Conservation (phyloP, 441 rosid genomes). For the Erodium trifolium region DNA sequence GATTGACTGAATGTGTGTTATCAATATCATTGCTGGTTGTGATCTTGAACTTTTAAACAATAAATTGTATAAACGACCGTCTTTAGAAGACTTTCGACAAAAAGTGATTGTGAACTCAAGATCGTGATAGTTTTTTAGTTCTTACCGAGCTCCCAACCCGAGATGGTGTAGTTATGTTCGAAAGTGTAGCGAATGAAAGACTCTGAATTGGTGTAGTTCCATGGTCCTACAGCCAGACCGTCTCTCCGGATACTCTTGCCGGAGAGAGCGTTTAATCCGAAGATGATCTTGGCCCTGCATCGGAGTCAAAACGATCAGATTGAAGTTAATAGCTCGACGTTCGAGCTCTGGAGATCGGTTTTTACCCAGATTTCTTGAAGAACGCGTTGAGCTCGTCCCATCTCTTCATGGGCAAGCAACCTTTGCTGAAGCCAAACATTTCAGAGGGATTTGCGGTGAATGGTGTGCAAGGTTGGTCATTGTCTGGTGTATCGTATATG, state of each 20-base stretch:
- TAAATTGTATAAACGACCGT: no score
- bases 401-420: slow-evolving; percentile 68
- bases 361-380: slow-evolving; percentile 62
- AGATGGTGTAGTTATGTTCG: slow-evolving; percentile 43
- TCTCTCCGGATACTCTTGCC: slow-evolving; percentile 40
- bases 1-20: no score
- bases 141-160: slow-evolving; percentile 94
- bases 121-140: background rate
- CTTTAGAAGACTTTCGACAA: no score
- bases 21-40: no score
- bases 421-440: slow-evolving; percentile 70
- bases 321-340: slow-evolving; percentile 3
- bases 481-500: slow-evolving; percentile 52
- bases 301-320: no score
- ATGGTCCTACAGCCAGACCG: slow-evolving; percentile 61
- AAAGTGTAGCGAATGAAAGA: slow-evolving; percentile 60
- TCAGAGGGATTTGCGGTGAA: slow-evolving; percentile 45
- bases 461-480: slow-evolving; percentile 45
- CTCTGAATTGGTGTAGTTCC: slow-evolving; percentile 76
- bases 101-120: no score
- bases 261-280: slow-evolving; percentile 73
- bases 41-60: no score
- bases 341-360: background rate
- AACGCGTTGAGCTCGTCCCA: slow-evolving; percentile 85
- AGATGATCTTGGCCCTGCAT: slow-evolving; percentile 65